Percentiles rank a stretch among this genome's conserved stretches.
phyloP scores from a whole-genome alignment of 352 stramenopile species.

The Pythium guiyangense region DNA sequence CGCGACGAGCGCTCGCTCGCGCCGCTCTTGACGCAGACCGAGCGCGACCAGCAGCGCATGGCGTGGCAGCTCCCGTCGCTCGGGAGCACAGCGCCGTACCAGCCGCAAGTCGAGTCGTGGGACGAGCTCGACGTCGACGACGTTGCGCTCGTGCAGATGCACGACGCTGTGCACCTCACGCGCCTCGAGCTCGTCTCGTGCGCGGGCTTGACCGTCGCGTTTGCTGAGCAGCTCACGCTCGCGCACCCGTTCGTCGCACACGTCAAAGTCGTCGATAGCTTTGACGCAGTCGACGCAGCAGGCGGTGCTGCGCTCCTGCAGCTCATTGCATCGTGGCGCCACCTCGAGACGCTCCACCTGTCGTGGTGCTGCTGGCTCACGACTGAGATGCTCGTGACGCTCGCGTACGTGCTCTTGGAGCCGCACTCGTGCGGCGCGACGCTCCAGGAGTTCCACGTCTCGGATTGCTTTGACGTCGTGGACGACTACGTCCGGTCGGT shows the following conservation, averaged over 20 bases:
- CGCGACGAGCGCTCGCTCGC: slow-evolving; percentile 46
- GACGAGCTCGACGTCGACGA: slow-evolving; percentile 71
- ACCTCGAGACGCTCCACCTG: slow-evolving; percentile 61
- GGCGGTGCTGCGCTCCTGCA: slow-evolving; percentile 40
- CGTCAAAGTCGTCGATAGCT: slow-evolving; percentile 68
- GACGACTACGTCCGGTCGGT: slow-evolving; percentile 67
- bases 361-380: slow-evolving; percentile 84
- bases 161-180: slow-evolving; percentile 47
- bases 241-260: slow-evolving; percentile 50
- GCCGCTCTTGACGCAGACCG: slow-evolving; percentile 27
- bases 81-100: slow-evolving; percentile 13
- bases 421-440: slow-evolving; percentile 24
- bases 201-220: slow-evolving; percentile 44
- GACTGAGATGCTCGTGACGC: slow-evolving; percentile 64
- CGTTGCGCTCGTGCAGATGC: slow-evolving; percentile 53
- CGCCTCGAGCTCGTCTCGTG: slow-evolving; percentile 71
- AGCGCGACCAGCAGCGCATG: slow-evolving; percentile 33
- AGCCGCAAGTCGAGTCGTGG: slow-evolving; percentile 57
- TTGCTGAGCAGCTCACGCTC: slow-evolving; percentile 32
- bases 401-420: slow-evolving; percentile 68
- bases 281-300: slow-evolving; percentile 41
- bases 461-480: slow-evolving; percentile 73
- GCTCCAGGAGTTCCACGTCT: slow-evolving; percentile 47
- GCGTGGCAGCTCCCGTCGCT: slow-evolving; percentile 33
- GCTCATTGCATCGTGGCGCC: slow-evolving; percentile 42